phyloP scores from a whole-genome alignment of 805 yeast genomes.

The Yamadazyma philogaea region DNA sequence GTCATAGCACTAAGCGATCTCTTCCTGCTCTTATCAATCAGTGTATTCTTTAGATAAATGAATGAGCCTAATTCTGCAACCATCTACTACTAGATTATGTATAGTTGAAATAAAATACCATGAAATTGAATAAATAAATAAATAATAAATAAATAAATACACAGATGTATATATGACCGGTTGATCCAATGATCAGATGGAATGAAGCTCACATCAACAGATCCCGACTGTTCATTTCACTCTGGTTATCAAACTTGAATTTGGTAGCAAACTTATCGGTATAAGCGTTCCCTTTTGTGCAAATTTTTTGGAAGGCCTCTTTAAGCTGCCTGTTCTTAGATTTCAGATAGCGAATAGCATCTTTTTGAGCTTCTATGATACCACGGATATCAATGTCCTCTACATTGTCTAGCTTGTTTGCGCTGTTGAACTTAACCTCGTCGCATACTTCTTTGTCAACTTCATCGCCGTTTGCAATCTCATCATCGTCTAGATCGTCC shows the following conservation, averaged over 20 bases:
- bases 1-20: too few relatives aligned
- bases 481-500: slow-evolving; percentile 54
- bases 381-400: slow-evolving; percentile 38
- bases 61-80: background rate
- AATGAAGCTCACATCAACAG: slow-evolving; percentile 3
- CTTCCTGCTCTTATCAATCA: too few relatives aligned
- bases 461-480: slow-evolving; percentile 36
- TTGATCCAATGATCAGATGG: too few relatives aligned
- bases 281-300: slow-evolving; percentile 10
- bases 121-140: background rate
- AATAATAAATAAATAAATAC: slow-evolving; percentile 4
- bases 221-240: slow-evolving; percentile 24
- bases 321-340: slow-evolving; percentile 42
- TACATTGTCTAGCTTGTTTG: slow-evolving; percentile 28
- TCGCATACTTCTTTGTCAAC: slow-evolving; percentile 34
- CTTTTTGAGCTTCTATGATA: slow-evolving; percentile 36
- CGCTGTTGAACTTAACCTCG: slow-evolving; percentile 37
- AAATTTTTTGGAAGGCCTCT: slow-evolving; percentile 31
- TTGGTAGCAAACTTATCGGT: slow-evolving; percentile 11
- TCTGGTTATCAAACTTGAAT: slow-evolving; percentile 26
- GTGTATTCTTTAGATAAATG: too few relatives aligned
- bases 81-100: background rate
- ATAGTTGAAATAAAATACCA: too few relatives aligned
- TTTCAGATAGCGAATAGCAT: slow-evolving; percentile 35
- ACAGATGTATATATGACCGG: slow-evolving; percentile 2